These are phyloP conservation scores for Suhomyces choctaworum DNA, from an alignment of 1,139 yeast species.

Conservation along the genomic window DNA sequence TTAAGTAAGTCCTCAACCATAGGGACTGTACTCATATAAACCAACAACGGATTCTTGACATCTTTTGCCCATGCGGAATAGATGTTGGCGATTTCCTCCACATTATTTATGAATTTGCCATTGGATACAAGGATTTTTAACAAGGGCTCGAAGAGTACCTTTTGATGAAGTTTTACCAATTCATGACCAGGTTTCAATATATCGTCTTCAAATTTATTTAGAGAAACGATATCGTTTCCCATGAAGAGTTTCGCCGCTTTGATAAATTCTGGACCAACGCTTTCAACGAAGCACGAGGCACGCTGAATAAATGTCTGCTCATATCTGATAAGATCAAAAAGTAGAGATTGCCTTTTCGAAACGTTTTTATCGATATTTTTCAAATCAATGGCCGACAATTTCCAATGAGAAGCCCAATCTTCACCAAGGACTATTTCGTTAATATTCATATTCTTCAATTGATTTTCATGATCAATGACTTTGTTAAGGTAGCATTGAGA, in stretches of 20 bases:
- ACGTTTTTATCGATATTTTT: constrained; percentile 54
- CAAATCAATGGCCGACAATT: constrained; percentile 57
- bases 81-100: constrained; percentile 56
- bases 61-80: constrained; percentile 65
- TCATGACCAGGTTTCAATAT: constrained; percentile 63
- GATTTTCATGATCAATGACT: constrained; percentile 36
- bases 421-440: constrained; percentile 41
- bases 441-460: constrained; percentile 36
- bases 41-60: constrained; percentile 55
- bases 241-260: constrained; percentile 50
- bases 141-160: constrained; percentile 55
- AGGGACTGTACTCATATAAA: constrained; percentile 52
- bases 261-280: constrained; percentile 46
- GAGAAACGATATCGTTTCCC: constrained; percentile 31
- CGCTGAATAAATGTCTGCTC: constrained; percentile 76
- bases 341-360: constrained; percentile 68
- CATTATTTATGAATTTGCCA: constrained; percentile 64
- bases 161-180: constrained; percentile 60
- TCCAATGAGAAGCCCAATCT: constrained; percentile 82
- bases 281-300: constrained; percentile 62
- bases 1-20: constrained; percentile 29
- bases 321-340: constrained; percentile 72
- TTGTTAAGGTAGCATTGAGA: constrained; percentile 40
- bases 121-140: constrained; percentile 44
- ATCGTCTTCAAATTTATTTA: constrained; percentile 55